Conservation (phyloP, 352 stramenopile genomes). For the Phytophthora pseudosyringae region DNA sequence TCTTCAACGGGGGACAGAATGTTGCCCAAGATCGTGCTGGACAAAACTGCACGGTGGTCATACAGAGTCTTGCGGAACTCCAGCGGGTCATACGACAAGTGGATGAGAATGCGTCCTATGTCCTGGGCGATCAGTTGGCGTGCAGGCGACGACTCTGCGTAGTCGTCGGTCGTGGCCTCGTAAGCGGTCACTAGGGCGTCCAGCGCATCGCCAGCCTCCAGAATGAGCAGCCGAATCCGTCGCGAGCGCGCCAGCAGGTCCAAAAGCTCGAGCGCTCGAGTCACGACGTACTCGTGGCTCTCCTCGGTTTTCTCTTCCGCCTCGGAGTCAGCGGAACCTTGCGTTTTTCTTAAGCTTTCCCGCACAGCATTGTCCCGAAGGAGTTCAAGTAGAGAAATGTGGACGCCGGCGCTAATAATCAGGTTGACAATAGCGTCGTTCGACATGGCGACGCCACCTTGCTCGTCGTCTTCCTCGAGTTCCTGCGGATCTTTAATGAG, state of each 20-base stretch:
- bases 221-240: slow-evolving; percentile 70
- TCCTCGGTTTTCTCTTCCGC: slow-evolving; percentile 28
- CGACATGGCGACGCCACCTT: slow-evolving; percentile 45
- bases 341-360: slow-evolving; percentile 30
- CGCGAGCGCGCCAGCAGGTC: slow-evolving; percentile 61
- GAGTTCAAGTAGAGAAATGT: slow-evolving; percentile 72
- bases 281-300: slow-evolving; percentile 40
- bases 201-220: slow-evolving; percentile 64
- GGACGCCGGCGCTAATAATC: slow-evolving; percentile 70
- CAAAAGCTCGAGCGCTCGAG: slow-evolving; percentile 54
- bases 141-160: slow-evolving; percentile 34
- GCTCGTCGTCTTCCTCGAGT: slow-evolving; percentile 33
- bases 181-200: slow-evolving; percentile 68
- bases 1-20: slow-evolving; percentile 59
- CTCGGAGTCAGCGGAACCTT: slow-evolving; percentile 18
- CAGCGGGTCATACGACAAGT: slow-evolving; percentile 74
- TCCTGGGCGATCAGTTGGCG: slow-evolving; percentile 55
- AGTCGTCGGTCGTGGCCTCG: slow-evolving; percentile 49
- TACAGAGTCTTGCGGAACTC: slow-evolving; percentile 86
- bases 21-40: slow-evolving; percentile 65
- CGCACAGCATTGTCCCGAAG: slow-evolving; percentile 44
- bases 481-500: slow-evolving; percentile 48
- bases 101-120: slow-evolving; percentile 64
- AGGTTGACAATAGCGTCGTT: slow-evolving; percentile 72
- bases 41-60: slow-evolving; percentile 64